A percentile compares a stretch with the other conserved stretches of the same genome.
Evolutionary conservation across 208 protist genomes (phyloP).

Genomic region (Herpetomonas tarakana): DNA sequence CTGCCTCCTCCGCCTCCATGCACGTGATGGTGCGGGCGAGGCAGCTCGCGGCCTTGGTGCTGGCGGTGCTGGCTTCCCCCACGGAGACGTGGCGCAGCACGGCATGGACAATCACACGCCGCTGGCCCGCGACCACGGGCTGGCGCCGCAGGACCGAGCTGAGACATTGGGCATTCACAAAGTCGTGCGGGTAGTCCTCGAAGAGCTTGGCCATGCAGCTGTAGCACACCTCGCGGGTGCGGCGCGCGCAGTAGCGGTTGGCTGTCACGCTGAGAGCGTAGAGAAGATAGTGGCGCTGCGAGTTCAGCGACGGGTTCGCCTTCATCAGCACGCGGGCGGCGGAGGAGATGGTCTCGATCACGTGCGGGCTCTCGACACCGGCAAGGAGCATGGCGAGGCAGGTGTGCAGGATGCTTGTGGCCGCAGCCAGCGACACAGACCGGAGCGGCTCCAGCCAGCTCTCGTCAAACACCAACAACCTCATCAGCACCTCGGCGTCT

Average conservation of each 20-base stretch:
- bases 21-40: slow-evolving; percentile 45
- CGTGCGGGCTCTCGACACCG: slow-evolving; percentile 27
- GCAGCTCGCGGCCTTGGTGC: slow-evolving; percentile 51
- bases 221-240: slow-evolving; percentile 59
- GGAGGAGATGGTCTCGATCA: slow-evolving; percentile 44
- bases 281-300: slow-evolving; percentile 56
- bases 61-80: slow-evolving; percentile 21
- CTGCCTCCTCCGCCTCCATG: slow-evolving; percentile 47
- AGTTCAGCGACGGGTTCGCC: slow-evolving; percentile 20
- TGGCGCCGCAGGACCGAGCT: slow-evolving; percentile 30
- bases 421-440: slow-evolving; percentile 23
- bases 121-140: slow-evolving; percentile 61
- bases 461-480: slow-evolving; percentile 57
- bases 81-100: slow-evolving; percentile 54
- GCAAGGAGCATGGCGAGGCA: slow-evolving; percentile 52
- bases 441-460: slow-evolving; percentile 53
- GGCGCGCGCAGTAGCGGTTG: slow-evolving; percentile 16
- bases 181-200: slow-evolving; percentile 35
- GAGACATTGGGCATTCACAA: slow-evolving; percentile 50
- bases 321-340: slow-evolving; percentile 63
- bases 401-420: slow-evolving; percentile 26
- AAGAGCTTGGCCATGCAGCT: slow-evolving; percentile 48
- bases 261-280: slow-evolving; percentile 66
- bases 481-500: slow-evolving; percentile 26
- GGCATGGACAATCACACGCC: slow-evolving; percentile 55